Evolutionary conservation across 345 rosid genomes (phyloP).

Genomic region (Pelargonium nanum): DNA sequence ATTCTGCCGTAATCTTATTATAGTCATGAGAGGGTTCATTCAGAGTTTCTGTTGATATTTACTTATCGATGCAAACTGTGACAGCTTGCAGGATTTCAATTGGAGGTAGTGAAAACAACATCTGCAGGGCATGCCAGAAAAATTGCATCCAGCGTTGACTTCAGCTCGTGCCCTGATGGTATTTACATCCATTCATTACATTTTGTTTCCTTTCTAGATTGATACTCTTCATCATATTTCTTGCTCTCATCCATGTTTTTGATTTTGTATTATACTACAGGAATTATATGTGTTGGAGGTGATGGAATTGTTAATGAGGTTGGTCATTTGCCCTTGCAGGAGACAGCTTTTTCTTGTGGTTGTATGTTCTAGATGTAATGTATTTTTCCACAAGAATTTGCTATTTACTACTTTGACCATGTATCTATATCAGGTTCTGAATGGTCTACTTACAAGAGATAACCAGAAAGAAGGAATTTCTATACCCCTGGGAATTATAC

Average conservation of each 20-base stretch:
- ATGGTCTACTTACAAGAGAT: constrained; percentile 78
- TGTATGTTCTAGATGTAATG: constrained; percentile 4
- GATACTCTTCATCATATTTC: constrained; percentile 6
- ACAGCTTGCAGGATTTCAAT: constrained; percentile 92
- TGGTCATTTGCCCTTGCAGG: constrained; percentile 14
- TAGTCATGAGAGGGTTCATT: background rate
- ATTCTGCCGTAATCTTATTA: background rate
- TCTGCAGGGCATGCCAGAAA: constrained; percentile 88
- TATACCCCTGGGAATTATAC: constrained; percentile 96
- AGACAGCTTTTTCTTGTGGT: constrained; percentile 5
- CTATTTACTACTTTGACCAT: background rate
- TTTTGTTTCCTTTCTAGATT: constrained; percentile 7
- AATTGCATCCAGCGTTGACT: constrained; percentile 78
- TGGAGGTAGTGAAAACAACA: constrained; percentile 87
- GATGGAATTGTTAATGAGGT: constrained; percentile 99
- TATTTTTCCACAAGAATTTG: background rate
- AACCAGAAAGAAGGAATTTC: constrained; percentile 97
- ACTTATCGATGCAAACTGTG: constrained; percentile 17
- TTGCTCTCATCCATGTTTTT: constrained; percentile 11
- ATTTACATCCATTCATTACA: constrained; percentile 14
- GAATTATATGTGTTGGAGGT: constrained; percentile 94
- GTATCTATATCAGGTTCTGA: constrained; percentile 52
- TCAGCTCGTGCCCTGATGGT: constrained; percentile 90
- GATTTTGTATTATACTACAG: constrained; percentile 30
- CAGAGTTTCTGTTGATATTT: constrained; percentile 5